Conservation (phyloP, 2,329 filamentous ascomycete genomes). For the Aspergillus terreus region DNA sequence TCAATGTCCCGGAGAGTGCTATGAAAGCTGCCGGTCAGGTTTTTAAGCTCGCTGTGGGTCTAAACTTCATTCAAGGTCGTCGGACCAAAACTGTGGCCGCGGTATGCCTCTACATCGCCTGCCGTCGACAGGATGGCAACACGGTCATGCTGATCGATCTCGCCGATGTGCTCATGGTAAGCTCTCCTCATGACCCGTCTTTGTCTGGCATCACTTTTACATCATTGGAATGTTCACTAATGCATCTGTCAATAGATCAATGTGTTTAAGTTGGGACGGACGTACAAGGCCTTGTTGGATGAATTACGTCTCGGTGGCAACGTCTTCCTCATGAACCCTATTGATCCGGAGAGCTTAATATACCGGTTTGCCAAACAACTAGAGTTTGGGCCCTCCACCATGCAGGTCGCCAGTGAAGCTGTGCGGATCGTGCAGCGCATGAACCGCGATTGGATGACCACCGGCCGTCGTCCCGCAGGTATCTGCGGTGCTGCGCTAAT, state of each 20-base stretch:
- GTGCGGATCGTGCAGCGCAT: slow-evolving; percentile 85
- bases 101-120: slow-evolving; percentile 88
- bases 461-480: slow-evolving; percentile 86
- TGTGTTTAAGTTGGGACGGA: slow-evolving; percentile 85
- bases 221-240: slow-evolving; percentile 21
- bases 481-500: slow-evolving; percentile 93
- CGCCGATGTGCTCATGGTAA: slow-evolving; percentile 68
- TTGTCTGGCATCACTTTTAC: neutral
- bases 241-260: slow-evolving; percentile 57
- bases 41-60: slow-evolving; percentile 69
- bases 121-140: slow-evolving; percentile 73
- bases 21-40: slow-evolving; percentile 66
- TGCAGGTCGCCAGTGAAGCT: slow-evolving; percentile 83
- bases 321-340: slow-evolving; percentile 67
- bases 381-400: slow-evolving; percentile 79
- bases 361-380: slow-evolving; percentile 86
- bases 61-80: slow-evolving; percentile 82
- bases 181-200: slow-evolving; percentile 5
- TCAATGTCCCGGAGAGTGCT: slow-evolving; percentile 54
- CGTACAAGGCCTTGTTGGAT: slow-evolving; percentile 79
- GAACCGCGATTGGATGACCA: slow-evolving; percentile 96
- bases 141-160: slow-evolving; percentile 93
- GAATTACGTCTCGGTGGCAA: slow-evolving; percentile 50
- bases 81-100: slow-evolving; percentile 80
- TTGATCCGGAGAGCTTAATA: slow-evolving; percentile 86